These are phyloP conservation scores for Thalia dealbata DNA, from an alignment of 176 grass and related monocot species.

Conservation along the genomic window DNA sequence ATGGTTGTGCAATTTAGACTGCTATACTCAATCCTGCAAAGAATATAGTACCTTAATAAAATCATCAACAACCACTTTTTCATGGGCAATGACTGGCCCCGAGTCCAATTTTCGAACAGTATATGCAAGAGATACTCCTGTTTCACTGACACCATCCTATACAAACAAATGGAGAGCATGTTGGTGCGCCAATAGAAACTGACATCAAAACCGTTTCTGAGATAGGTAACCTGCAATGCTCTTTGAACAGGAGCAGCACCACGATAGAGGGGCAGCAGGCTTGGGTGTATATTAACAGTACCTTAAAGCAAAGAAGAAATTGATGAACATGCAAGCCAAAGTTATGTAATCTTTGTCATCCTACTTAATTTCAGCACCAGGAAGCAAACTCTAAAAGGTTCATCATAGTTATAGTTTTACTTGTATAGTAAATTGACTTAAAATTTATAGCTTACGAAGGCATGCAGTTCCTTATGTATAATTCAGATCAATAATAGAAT, in stretches of 20 bases:
- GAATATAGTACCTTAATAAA: conserved; percentile 50
- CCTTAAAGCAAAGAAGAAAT: conserved; percentile 33
- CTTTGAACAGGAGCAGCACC: conserved; percentile 98
- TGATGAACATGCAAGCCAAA: background rate
- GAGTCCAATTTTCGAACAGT: conserved; percentile 78
- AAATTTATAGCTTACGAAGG: background rate
- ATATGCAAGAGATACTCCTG: conserved; percentile 96
- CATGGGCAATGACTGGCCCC: conserved; percentile 70
- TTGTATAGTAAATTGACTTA: background rate
- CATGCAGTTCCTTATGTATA: background rate
- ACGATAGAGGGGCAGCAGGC: conserved; percentile 82
- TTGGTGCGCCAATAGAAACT: conserved; percentile 9
- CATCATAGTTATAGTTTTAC: background rate
- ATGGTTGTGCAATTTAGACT: background rate
- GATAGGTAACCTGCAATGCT: conserved; percentile 62
- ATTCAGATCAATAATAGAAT: background rate
- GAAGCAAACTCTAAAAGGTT: background rate
- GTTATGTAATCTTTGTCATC: background rate
- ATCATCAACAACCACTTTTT: conserved; percentile 62
- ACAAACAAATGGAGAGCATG: conserved; percentile 19
- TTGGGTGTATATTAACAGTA: conserved; percentile 93
- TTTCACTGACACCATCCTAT: conserved; percentile 87
- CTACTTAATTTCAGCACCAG: background rate
- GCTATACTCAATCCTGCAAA: background rate
- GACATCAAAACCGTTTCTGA: conserved; percentile 3